Evolutionary conservation across 108 stramenopile species (phyloP).

Genomic region (Conticribra weissflogii): DNA sequence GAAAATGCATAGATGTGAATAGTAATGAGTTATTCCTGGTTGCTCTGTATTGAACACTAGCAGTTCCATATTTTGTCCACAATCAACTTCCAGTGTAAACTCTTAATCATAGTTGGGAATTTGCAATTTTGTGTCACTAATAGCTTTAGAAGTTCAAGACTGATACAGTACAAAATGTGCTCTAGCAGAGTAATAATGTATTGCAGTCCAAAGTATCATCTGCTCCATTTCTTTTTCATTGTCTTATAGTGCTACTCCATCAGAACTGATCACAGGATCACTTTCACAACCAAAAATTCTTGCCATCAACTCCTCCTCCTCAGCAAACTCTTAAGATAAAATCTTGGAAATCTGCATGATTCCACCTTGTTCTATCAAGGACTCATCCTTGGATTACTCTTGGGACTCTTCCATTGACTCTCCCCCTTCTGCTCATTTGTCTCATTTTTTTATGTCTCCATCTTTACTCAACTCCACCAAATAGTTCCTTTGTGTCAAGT

Average conservation of each 20-base stretch:
- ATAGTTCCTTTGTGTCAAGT: too few species aligned
- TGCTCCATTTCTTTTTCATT: conserved; percentile 1
- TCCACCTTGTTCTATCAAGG: background rate
- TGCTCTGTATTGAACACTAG: conserved; percentile 6
- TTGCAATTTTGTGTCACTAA: background rate
- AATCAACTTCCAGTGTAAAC: conserved; percentile 12
- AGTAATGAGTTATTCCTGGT: conserved; percentile 3
- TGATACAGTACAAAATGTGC: background rate
- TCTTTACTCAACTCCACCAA: too few species aligned
- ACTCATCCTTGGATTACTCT: background rate
- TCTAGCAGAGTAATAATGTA: background rate
- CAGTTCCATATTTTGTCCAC: conserved; percentile 16
- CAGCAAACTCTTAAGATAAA: background rate
- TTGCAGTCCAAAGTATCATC: background rate
- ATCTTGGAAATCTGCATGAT: background rate
- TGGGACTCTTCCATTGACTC: too few species aligned
- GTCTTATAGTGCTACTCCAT: background rate
- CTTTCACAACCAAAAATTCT: too few species aligned
- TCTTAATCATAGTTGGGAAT: background rate
- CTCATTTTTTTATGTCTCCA: background rate
- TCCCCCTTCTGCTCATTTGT: too few species aligned
- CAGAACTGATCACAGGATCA: background rate
- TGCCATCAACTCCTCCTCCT: too few species aligned
- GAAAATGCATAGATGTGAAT: background rate
- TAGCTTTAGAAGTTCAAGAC: background rate